A percentile compares a stretch with the other conserved stretches of the same genome.
phyloP scores from a whole-genome alignment of 2,329 filamentous ascomycete genomes.

The Rutstroemia sp. region DNA sequence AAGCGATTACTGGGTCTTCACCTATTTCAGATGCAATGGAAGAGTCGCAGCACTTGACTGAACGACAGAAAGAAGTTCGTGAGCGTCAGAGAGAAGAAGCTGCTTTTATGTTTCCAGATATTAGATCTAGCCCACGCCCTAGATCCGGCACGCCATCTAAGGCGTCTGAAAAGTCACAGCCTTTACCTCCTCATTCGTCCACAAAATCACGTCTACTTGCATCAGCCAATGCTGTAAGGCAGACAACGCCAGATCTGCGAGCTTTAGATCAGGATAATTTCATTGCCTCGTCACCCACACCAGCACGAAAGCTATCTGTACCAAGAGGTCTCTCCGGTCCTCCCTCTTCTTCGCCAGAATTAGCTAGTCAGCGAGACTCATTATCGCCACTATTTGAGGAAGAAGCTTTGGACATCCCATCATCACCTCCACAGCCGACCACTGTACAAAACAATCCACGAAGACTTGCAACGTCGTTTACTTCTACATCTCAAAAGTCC shows the following conservation, averaged over 20 bases:
- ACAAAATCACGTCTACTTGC: slow-evolving; percentile 13
- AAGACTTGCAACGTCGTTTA: neutral
- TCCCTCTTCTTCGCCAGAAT: slow-evolving; percentile 50
- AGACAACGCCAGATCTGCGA: slow-evolving; percentile 22
- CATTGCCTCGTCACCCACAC: slow-evolving; percentile 54
- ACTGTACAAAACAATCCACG: neutral
- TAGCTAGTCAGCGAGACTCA: neutral
- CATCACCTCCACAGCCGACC: slow-evolving; percentile 19
- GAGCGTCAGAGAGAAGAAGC: slow-evolving; percentile 61
- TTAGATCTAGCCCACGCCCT: slow-evolving; percentile 46
- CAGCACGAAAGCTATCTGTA: slow-evolving; percentile 39
- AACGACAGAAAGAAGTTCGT: slow-evolving; percentile 70
- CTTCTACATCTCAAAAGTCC: neutral
- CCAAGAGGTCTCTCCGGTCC: slow-evolving; percentile 44
- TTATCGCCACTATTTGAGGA: too few relatives aligned
- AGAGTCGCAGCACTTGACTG: slow-evolving; percentile 70
- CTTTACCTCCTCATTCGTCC: slow-evolving; percentile 19
- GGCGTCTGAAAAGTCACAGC: slow-evolving; percentile 22
- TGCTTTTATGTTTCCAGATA: slow-evolving; percentile 58
- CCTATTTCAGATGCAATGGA: slow-evolving; percentile 38
- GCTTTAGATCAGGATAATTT: slow-evolving; percentile 24
- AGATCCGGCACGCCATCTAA: slow-evolving; percentile 12
- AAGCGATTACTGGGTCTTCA: slow-evolving; percentile 59
- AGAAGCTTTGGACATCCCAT: slow-evolving; percentile 34
- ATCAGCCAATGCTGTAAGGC: slow-evolving; percentile 10